Percentiles rank a stretch among this genome's conserved stretches.
These are phyloP conservation scores for Lepidium aucheri DNA, from an alignment of 345 rosid genomes.

Conservation along the genomic window DNA sequence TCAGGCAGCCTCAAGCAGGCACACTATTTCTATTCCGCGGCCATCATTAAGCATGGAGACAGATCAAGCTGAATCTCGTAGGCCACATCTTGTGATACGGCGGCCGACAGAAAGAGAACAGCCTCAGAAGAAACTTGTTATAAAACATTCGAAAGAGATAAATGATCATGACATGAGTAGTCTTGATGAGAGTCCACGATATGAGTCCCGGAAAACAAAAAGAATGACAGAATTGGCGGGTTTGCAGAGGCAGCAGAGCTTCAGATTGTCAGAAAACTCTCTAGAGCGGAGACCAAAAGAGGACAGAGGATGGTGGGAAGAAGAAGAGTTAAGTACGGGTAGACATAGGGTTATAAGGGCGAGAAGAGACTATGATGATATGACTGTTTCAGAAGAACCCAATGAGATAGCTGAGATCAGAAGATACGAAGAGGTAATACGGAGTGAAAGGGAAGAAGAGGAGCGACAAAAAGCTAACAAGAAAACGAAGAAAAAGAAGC, in stretches of 20 bases:
- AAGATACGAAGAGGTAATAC: constrained; percentile 59
- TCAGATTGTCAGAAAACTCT: constrained; percentile 35
- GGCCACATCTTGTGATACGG: constrained; percentile 68
- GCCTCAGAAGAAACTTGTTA: constrained; percentile 64
- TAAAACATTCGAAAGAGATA: constrained; percentile 68
- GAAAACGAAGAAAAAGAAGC: constrained; percentile 72
- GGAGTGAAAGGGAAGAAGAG: constrained; percentile 86
- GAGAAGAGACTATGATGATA: constrained; percentile 36
- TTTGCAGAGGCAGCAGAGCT: constrained; percentile 46
- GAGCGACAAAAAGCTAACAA: constrained; percentile 66
- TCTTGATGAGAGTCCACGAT: constrained; percentile 60
- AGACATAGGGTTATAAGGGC: constrained; percentile 43
- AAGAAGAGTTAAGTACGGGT: constrained; percentile 63
- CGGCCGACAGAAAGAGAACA: constrained; percentile 76
- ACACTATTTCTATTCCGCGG: constrained; percentile 50
- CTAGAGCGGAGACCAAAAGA: constrained; percentile 49
- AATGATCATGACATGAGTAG: constrained; percentile 60
- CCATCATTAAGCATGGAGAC: constrained; percentile 44
- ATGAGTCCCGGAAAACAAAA: constrained; percentile 68
- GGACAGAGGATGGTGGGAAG: constrained; percentile 74
- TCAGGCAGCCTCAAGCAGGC: constrained; percentile 47
- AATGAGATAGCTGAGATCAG: constrained; percentile 59
- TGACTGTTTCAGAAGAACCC: constrained; percentile 41
- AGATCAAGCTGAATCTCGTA: constrained; percentile 55
- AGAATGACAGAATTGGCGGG: constrained; percentile 72